Percentiles rank a stretch among this genome's conserved stretches.
Evolutionary conservation across 2,329 filamentous ascomycete genomes (phyloP).

Genomic region (Penicillium digitatum): DNA sequence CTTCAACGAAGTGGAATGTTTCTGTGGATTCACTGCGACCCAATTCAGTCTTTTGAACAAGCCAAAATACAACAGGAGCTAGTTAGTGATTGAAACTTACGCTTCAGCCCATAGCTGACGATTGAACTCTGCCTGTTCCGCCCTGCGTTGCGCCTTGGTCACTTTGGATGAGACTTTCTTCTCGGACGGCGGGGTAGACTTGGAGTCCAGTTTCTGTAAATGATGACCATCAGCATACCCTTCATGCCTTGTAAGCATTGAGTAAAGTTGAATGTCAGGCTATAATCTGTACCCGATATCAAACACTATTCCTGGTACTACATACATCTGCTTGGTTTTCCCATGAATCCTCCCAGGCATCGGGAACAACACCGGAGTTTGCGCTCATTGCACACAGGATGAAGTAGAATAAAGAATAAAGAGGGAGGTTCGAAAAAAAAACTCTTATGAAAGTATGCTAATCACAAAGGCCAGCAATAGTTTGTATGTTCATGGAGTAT

Average conservation of each 20-base stretch:
- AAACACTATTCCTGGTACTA: background rate
- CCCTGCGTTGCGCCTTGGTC: constrained; percentile 71
- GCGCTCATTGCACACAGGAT: constrained; percentile 32
- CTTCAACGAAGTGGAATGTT: constrained; percentile 70
- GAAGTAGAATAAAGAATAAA: background rate
- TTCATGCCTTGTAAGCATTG: background rate
- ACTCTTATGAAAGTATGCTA: background rate
- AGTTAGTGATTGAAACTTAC: constrained; percentile 45
- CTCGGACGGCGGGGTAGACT: constrained; percentile 39
- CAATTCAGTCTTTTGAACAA: background rate
- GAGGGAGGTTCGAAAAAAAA: background rate
- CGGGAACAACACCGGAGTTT: constrained; percentile 57
- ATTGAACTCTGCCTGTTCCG: constrained; percentile 78
- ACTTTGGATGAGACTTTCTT: constrained; percentile 52
- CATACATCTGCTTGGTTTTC: constrained; percentile 69
- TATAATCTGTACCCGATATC: background rate
- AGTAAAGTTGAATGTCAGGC: background rate
- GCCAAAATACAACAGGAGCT: background rate
- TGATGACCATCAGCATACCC: constrained; percentile 6
- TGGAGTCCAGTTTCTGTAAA: constrained; percentile 39
- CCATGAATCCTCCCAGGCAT: constrained; percentile 94
- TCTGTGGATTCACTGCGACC: constrained; percentile 64
- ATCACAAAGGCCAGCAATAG: constrained; percentile 2
- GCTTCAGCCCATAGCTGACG: constrained; percentile 85
- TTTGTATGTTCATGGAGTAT: constrained; percentile 15